Base-by-base conservation (phyloP, 768 basidiomycete genomes). In the Coprinopsis marcescibilis region DNA sequence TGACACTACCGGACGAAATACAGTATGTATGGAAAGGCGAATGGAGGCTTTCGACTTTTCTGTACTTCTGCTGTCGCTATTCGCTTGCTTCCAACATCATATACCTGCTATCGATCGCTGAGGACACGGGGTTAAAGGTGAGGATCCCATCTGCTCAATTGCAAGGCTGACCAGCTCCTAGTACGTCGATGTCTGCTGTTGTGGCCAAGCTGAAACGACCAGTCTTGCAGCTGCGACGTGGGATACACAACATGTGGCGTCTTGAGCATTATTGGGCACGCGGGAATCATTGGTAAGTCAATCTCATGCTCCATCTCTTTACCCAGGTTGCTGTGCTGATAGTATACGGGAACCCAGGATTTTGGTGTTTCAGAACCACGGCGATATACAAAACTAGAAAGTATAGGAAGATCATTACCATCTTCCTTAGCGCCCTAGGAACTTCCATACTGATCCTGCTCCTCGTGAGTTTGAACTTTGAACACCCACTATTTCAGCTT, bases 1-100 rank as follows among this genome's bases (percentile, higher is more conserved):
- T 46, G 14, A 46, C 45, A 17, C 36, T 46, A 1, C 25, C 20
- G 17, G 45, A 46, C 25, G 45, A 46, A 20, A 27, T 46, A 6
- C n/a, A 46, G 20, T 46, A 39, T 27, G 27, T 46, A 2, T 46
- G 45, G 45, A 27, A 11, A 17, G 15, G 29, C n/a, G 35, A 26
- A n/a, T 26, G n/a, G 35, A 46, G 25, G 26, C 25, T 37, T 4
- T 23, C 45, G 24, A 46, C 45, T 5, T 17, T 38, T 1, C 30
- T 46, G 35, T 46, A 46, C 45, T 11, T 38, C 15, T 46, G 23
- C 25, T 46, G 45, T n/a, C 34, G 45, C 7, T 46, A 46, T n/a
- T 24, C 34, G n/a, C 35, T 46, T 2, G 11, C 39, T 12, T 34
- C 45, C 11, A 46, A 46, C 15, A 21, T 25, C 15, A 10, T 46